Base-by-base conservation (phyloP, 2,329 filamentous ascomycete species). In the Fusarium sp. region DNA sequence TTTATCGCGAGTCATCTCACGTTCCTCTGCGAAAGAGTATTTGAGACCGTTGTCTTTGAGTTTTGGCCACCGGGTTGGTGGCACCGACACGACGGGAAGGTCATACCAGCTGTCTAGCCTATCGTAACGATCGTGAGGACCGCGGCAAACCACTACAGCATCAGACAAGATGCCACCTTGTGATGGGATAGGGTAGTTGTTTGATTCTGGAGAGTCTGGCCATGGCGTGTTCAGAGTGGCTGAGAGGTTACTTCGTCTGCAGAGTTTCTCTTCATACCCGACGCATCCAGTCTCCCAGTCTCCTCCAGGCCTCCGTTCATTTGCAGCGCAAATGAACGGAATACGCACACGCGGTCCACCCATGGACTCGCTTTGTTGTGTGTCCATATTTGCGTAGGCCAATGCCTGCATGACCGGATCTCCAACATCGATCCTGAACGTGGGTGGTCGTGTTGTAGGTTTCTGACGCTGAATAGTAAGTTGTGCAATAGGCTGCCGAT, bases 241-340 rank as follows among this genome's bases (percentile, higher is more conserved):
- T 8, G 90, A 90, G 34, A 95, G 86, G 69, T 91, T 94, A 81
- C 91, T 93, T 72, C 92, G 85, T 65, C 92, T 86, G 75, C 91
- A 92, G 40, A 95, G 86, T 71, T 90, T 90, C 79, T 94, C 92
- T 81, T 84, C 82, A 65, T 83, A 83, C 34, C 82, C 82, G 5
- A 81, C 78, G 15, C 81, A 84, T 66, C 85, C 85, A 9, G 86
- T 91, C 73, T 94, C 91, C 92, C 92, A 95, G 77, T 94, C 91
- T n/a, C 92, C 92, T 12, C 92, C 92, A 1, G 92, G 86, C 40
- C 91, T 85, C 76, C 91, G 92, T 77, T 94, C 92, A 80, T 94
- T 93, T 50, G 92, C 92, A 59, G 89, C 87, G 71, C 91, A 93
- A 67, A 93, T 88, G 63, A 93, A 90, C 1, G 90, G 89, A 59